phyloP scores from a whole-genome alignment of 106 monocot species.

The Agapanthus africanus region DNA sequence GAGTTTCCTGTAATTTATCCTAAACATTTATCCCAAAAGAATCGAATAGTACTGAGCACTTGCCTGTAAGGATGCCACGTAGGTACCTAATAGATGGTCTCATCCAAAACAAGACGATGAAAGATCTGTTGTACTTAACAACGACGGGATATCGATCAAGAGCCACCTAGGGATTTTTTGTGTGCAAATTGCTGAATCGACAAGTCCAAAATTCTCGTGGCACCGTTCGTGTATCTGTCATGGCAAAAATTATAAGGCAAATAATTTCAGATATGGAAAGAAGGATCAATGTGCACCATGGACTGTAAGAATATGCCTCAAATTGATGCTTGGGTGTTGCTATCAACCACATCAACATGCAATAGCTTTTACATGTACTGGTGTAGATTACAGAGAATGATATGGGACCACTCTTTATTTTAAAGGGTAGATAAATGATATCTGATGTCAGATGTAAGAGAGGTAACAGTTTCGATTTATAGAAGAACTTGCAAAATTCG shows the following conservation, averaged over 20 bases:
- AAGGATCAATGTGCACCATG: conserved; percentile 8
- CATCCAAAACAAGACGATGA: conserved; percentile 1
- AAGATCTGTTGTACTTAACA: neutral
- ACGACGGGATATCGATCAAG: neutral
- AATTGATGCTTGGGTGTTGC: neutral
- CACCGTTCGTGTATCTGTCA: conserved; percentile 9
- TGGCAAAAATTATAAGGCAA: neutral
- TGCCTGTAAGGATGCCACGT: neutral
- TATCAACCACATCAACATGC: neutral
- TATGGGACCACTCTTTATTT: no score
- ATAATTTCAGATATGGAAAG: neutral
- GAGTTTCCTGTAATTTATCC: no score
- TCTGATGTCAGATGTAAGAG: no score
- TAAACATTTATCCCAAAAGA: no score
- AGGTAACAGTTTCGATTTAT: no score
- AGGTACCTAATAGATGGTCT: neutral
- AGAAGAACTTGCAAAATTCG: no score
- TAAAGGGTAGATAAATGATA: no score
- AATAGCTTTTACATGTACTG: neutral
- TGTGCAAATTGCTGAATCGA: conserved; percentile 2
- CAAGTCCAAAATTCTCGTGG: conserved; percentile 9
- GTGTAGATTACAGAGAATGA: neutral
- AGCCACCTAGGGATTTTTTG: conserved; percentile 5
- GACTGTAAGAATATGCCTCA: neutral
- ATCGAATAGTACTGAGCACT: no score